phyloP scores from a whole-genome alignment of 2,329 filamentous ascomycete species.

The Epichloe sp. region DNA sequence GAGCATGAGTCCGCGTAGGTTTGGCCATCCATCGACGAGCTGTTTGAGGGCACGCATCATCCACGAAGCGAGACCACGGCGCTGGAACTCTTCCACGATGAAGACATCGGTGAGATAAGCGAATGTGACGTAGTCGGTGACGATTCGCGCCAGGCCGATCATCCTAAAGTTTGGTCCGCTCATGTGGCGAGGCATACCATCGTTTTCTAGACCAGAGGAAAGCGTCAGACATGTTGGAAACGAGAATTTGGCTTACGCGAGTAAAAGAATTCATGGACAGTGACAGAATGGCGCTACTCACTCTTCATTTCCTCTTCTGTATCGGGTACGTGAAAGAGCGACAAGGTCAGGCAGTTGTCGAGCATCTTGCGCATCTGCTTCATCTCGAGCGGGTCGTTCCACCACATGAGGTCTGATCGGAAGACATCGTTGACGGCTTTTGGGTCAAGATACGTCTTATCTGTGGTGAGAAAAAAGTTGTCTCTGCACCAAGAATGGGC shows the following conservation, averaged over 20 bases:
- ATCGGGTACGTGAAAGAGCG: slow-evolving; percentile 36
- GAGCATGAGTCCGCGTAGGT: slow-evolving; percentile 46
- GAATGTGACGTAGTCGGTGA: slow-evolving; percentile 58
- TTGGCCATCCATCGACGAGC: slow-evolving; percentile 39
- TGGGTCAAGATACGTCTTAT: slow-evolving; percentile 40
- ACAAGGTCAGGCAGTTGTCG: slow-evolving; percentile 45
- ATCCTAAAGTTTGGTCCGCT: slow-evolving; percentile 20
- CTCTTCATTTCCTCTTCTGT: slow-evolving; percentile 26
- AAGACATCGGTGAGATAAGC: slow-evolving; percentile 59
- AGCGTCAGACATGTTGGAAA: background rate
- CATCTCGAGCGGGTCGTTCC: slow-evolving; percentile 40
- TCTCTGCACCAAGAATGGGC: slow-evolving; percentile 35
- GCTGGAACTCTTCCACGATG: slow-evolving; percentile 44
- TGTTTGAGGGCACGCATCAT: slow-evolving; percentile 49
- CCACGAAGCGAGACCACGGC: slow-evolving; percentile 51
- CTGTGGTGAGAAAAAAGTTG: slow-evolving; percentile 48
- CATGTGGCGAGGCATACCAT: slow-evolving; percentile 16
- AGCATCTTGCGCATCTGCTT: slow-evolving; percentile 37
- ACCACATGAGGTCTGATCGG: slow-evolving; percentile 44
- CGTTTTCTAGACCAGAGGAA: slow-evolving; percentile 15
- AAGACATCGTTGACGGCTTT: slow-evolving; percentile 42
- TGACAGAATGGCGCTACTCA: slow-evolving; percentile 16
- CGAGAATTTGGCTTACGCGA: background rate
- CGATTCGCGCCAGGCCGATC: slow-evolving; percentile 36
- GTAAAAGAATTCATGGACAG: background rate